Evolutionary conservation across 306 rosid genomes (phyloP).

Genomic region (Cicer pinnatifidum): DNA sequence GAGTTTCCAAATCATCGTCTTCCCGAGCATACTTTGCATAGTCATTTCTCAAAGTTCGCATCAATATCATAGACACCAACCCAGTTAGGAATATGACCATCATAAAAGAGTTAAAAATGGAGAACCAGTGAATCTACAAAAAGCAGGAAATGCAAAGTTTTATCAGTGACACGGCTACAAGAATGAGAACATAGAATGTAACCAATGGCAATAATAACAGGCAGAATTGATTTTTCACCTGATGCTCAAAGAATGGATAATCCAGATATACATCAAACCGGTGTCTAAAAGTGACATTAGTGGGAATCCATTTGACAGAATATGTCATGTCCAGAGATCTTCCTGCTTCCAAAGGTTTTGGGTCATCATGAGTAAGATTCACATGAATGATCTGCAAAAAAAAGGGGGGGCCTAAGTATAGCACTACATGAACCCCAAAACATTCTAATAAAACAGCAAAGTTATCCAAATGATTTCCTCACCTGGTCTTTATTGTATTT

Average conservation of each 20-base stretch:
- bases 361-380: constrained; percentile 80
- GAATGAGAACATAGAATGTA: constrained; percentile 33
- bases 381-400: constrained; percentile 87
- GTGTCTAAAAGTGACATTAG: constrained; percentile 79
- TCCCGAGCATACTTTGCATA: constrained; percentile 99
- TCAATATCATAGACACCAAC: constrained; percentile 96
- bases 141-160: constrained; percentile 41
- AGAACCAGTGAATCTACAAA: constrained; percentile 98
- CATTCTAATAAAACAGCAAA: constrained; percentile 17
- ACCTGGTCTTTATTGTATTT: constrained; percentile 98
- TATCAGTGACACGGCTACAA: constrained; percentile 25
- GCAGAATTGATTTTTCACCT: constrained; percentile 57
- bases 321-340: constrained; percentile 79
- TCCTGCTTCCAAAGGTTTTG: constrained; percentile 74
- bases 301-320: constrained; percentile 83
- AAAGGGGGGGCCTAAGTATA: constrained; percentile 29
- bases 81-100: constrained; percentile 99
- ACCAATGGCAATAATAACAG: constrained; percentile 21
- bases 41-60: constrained; percentile 98
- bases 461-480: constrained; percentile 41
- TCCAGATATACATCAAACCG: constrained; percentile 97
- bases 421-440: constrained; percentile 42
- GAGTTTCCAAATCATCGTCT: constrained; percentile 94
- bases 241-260: constrained; percentile 97
- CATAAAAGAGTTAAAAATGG: constrained; percentile 98